A percentile compares a stretch with the other conserved stretches of the same genome.
Conservation (phyloP, 2,329 filamentous ascomycete species). For the Fusarium sacchari region DNA sequence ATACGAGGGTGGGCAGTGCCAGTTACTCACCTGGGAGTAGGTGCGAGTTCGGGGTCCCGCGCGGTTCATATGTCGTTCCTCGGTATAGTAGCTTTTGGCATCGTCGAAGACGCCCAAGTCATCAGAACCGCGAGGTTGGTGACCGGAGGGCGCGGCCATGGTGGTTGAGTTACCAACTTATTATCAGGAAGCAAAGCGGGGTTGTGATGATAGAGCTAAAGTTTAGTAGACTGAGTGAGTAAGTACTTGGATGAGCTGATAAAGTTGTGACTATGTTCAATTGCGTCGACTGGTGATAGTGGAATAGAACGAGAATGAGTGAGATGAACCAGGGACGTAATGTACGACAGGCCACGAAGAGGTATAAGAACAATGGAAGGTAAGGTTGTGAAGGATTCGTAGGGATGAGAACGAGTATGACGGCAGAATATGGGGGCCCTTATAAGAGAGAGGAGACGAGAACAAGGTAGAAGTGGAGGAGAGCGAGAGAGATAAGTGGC, state of each 20-base stretch:
- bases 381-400: slow-evolving; percentile 25
- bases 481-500: slow-evolving; percentile 37
- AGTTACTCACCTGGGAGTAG: slow-evolving; percentile 61
- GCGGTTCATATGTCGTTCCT: slow-evolving; percentile 63
- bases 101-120: slow-evolving; percentile 66
- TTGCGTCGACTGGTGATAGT: slow-evolving; percentile 20
- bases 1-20: background rate
- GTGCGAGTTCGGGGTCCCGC: slow-evolving; percentile 64
- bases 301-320: background rate
- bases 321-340: slow-evolving; percentile 17
- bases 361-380: slow-evolving; percentile 25
- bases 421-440: slow-evolving; percentile 33
- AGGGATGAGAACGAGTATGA: slow-evolving; percentile 31
- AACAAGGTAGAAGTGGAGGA: slow-evolving; percentile 31
- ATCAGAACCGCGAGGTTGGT: slow-evolving; percentile 51
- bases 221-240: background rate
- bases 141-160: slow-evolving; percentile 45
- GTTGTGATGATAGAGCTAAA: background rate
- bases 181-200: slow-evolving; percentile 11
- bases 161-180: slow-evolving; percentile 12
- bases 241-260: background rate
- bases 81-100: slow-evolving; percentile 68
- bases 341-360: slow-evolving; percentile 28
- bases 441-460: slow-evolving; percentile 25
- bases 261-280: slow-evolving; percentile 16